Evolutionary conservation across 1,139 yeast genomes (phyloP), one percentile per base, ranked within the genome.

Genomic region (Pichia sp.): DNA sequence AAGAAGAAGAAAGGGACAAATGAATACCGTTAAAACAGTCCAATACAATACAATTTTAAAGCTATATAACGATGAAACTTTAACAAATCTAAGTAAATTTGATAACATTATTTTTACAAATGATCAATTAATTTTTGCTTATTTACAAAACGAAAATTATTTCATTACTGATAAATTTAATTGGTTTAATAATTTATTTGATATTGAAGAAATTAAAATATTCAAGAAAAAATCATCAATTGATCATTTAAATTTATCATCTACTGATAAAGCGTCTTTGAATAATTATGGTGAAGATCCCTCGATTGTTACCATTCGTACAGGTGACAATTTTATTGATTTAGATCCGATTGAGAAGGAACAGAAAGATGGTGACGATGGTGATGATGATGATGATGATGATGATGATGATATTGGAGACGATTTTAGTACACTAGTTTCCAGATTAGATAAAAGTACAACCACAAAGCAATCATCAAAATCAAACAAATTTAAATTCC

Each of bases 181-280:
- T 53, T 83, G 91, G 86, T 75, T 62, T 58, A 47, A 39, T 3
- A 52, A 53, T 16, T 45, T 38, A 10, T n/a, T 49, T 16, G 46
- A 48, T 27, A n/a, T 30, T 0, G 61, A 66, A 18, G 68, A 69
- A 30, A 59, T 67, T 11, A 62, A 68, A 8, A 54, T 83, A 14
- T 8, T 1, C 61, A 58, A 39, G 80, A 80, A 64, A 64, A 75
- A 25, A 74, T 72, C 57, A 72, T 70, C 47, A 69, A 62, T 52
- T 14, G 54, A 56, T 30, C 46, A 42, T 31, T 44, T 56, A n/a
- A 47, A 44, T 22, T 34, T 57, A 8, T 33, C 30, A 33, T 25
- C 88, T 5, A 81, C 78, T 55, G 96, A 88, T 69, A 66, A 80
- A 3, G 90, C 96, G 1, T 83, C 96, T 0, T 76, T 85, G 1